Conservation (phyloP, 257 asterid genomes). For the Agastache rugosa region DNA sequence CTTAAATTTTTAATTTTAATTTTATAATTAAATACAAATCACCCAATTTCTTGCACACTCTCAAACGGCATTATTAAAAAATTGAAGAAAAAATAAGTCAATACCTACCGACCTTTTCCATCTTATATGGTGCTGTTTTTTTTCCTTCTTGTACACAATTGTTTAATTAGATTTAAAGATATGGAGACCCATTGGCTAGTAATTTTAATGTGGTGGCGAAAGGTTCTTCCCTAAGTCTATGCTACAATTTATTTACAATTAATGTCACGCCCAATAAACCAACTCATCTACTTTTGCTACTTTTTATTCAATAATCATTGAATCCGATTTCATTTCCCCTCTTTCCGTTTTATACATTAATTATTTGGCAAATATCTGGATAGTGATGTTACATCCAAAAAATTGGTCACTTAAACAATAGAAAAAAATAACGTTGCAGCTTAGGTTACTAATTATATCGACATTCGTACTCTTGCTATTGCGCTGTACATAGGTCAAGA, state of each 20-base stretch:
- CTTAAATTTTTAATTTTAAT: not conserved
- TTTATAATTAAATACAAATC: not conserved
- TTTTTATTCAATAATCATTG: conserved; percentile 4
- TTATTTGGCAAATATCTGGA: conserved; percentile 23
- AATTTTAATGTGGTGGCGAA: conserved; percentile 16
- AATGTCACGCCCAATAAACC: conserved; percentile 33
- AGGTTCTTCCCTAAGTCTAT: not conserved
- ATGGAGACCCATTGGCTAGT: conserved; percentile 12
- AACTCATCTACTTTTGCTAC: conserved; percentile 33
- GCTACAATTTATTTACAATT: conserved; percentile 36
- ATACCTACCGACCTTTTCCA: conserved; percentile 30
- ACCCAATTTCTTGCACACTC: not conserved
- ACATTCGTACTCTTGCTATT: not conserved
- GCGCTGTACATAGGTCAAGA: not conserved
- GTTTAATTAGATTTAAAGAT: conserved; percentile 31
- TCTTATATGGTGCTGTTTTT: not conserved
- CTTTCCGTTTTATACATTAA: not conserved
- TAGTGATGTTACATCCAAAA: conserved; percentile 19
- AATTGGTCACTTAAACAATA: not conserved
- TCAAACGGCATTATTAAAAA: not conserved
- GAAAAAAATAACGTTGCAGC: not conserved
- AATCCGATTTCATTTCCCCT: not conserved
- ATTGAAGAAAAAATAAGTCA: conserved; percentile 18
- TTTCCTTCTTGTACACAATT: not conserved
- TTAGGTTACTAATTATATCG: not conserved